Conservation (phyloP, 2,329 filamentous ascomycete species). For the Pseudocercospora crystallina region DNA sequence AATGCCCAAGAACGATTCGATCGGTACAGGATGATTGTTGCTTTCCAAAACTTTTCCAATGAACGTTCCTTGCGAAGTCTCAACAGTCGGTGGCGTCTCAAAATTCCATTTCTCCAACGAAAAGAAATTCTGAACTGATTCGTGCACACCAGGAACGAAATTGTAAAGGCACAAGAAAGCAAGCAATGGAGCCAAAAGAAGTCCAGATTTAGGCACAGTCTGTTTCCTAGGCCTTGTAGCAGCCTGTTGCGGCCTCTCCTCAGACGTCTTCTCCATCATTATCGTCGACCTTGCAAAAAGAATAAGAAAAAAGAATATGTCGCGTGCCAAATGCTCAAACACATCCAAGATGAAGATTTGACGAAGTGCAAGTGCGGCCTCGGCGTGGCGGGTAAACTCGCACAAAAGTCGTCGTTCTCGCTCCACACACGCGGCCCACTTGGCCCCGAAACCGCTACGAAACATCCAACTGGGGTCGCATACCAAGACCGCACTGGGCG, state of each 20-base stretch:
- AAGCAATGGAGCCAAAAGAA: constrained; percentile 19
- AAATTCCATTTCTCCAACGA: constrained; percentile 18
- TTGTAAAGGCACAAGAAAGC: constrained; percentile 24
- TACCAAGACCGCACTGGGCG: too few species aligned
- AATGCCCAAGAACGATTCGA: constrained; percentile 43
- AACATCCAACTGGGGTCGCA: too few species aligned
- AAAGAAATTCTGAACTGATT: constrained; percentile 23
- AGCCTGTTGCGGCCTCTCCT: too few species aligned
- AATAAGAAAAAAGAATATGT: not conserved
- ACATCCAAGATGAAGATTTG: too few species aligned
- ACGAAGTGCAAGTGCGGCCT: too few species aligned
- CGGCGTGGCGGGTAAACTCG: too few species aligned
- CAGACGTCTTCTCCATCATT: constrained; percentile 4
- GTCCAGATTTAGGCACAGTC: constrained; percentile 6
- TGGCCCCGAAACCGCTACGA: too few species aligned
- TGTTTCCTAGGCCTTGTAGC: not conserved
- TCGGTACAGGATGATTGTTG: constrained; percentile 22
- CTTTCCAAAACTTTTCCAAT: constrained; percentile 23
- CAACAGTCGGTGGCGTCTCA: constrained; percentile 17
- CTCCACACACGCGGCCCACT: too few species aligned
- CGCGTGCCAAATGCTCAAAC: not conserved
- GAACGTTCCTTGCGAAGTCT: constrained; percentile 23
- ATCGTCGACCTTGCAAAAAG: not conserved
- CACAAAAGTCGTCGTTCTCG: too few species aligned
- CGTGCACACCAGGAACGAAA: constrained; percentile 18